phyloP scores from a whole-genome alignment of 768 basidiomycete genomes.

The Strobilomyces confusus region DNA sequence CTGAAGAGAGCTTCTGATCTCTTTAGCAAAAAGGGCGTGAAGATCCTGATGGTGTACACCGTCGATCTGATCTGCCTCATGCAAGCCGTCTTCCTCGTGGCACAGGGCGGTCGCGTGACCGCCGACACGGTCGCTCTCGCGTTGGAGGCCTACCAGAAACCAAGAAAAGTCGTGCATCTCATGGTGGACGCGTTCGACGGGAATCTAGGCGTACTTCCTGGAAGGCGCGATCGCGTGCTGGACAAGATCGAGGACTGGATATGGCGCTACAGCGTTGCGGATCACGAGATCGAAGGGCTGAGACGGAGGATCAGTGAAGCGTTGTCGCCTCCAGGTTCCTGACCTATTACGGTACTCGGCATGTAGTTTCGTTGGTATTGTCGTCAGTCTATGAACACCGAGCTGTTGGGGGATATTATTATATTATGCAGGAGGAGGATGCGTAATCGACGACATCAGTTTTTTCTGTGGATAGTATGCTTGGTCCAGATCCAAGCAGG shows the following conservation, averaged over 20 bases:
- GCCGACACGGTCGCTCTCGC: not conserved
- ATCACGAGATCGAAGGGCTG: constrained; percentile 2
- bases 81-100: constrained; percentile 9
- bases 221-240: constrained; percentile 6
- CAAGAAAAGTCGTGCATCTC: not conserved
- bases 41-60: constrained; percentile 12
- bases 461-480: too few relatives aligned
- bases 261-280: constrained; percentile 10
- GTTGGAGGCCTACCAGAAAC: not conserved
- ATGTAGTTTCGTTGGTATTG: too few relatives aligned
- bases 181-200: constrained; percentile 2
- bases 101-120: not conserved
- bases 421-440: too few relatives aligned
- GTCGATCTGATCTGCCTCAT: constrained; percentile 16
- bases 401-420: too few relatives aligned
- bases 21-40: not conserved
- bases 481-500: too few relatives aligned
- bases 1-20: not conserved
- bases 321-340: not conserved
- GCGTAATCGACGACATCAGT: too few relatives aligned
- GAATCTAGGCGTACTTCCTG: not conserved
- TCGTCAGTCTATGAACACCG: too few relatives aligned
- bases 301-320: not conserved
- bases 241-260: constrained; percentile 10
- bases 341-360: not conserved